phyloP scores from a whole-genome alignment of 257 asterid genomes.

The Leptodermis oblonga region DNA sequence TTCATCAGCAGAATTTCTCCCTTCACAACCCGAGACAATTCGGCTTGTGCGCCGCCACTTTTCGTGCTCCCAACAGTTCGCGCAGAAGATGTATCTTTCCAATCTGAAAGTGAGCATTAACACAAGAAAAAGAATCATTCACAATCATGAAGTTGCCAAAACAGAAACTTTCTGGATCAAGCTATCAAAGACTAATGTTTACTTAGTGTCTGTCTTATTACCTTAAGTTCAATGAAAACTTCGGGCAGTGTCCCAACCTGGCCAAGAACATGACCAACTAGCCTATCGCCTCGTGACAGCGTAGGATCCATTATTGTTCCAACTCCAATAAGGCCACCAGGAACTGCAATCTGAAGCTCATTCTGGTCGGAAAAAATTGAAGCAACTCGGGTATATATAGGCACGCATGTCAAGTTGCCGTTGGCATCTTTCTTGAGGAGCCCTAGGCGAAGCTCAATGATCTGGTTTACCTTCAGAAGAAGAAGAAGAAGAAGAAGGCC shows the following conservation, averaged over 20 bases:
- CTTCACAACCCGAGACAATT: slow-evolving; percentile 3
- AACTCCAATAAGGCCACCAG: slow-evolving; percentile 22
- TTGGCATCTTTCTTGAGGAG: slow-evolving; percentile 14
- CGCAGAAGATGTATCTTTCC: slow-evolving; percentile 11
- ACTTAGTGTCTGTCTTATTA: not conserved
- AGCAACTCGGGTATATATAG: slow-evolving; percentile 19
- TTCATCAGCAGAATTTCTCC: slow-evolving; percentile 17
- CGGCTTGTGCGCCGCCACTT: slow-evolving; percentile 8
- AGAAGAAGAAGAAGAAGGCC: too few species aligned
- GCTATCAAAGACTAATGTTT: too few species aligned
- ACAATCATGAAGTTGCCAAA: too few species aligned
- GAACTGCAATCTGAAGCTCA: slow-evolving; percentile 17
- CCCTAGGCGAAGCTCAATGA: slow-evolving; percentile 18
- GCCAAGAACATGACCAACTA: slow-evolving; percentile 21
- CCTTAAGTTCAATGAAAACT: slow-evolving; percentile 12
- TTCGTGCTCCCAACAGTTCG: slow-evolving; percentile 11
- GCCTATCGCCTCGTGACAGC: slow-evolving; percentile 14
- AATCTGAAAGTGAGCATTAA: not conserved
- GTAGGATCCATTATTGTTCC: slow-evolving; percentile 22
- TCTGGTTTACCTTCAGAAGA: slow-evolving; percentile 19
- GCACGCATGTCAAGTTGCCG: slow-evolving; percentile 13
- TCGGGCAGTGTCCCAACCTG: slow-evolving; percentile 21
- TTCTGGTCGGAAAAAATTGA: slow-evolving; percentile 17
- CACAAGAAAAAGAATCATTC: too few species aligned
- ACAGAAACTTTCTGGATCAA: too few species aligned